A percentile compares a stretch with the other conserved stretches of the same genome.
phyloP scores from a whole-genome alignment of 768 basidiomycete species.

The Lentinula sp. region DNA sequence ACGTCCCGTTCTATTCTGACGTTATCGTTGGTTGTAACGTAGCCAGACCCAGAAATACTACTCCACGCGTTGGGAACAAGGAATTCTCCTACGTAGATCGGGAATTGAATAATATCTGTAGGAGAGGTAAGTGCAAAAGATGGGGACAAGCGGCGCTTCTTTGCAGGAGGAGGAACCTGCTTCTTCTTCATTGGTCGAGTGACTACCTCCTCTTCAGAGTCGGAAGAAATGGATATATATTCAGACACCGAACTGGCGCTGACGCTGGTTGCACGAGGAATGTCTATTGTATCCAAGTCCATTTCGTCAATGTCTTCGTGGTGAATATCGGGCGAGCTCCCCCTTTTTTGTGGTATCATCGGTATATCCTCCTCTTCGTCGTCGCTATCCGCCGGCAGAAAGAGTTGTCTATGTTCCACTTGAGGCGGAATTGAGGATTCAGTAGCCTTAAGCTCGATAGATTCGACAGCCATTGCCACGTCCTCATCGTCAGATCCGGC shows the following conservation, averaged over 20 bases:
- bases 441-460: constrained; percentile 7
- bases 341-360: background rate
- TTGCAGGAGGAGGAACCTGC: constrained; percentile 29
- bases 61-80: constrained; percentile 74
- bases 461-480: constrained; percentile 3
- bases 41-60: constrained; percentile 67
- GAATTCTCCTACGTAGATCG: constrained; percentile 59
- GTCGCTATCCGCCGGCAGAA: constrained; percentile 39
- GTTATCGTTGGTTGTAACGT: constrained; percentile 59
- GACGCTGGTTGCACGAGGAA: constrained; percentile 34
- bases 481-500: constrained; percentile 52
- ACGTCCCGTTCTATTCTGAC: constrained; percentile 53
- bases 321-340: constrained; percentile 22
- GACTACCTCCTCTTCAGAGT: constrained; percentile 11
- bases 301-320: constrained; percentile 21
- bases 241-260: constrained; percentile 28
- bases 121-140: constrained; percentile 13
- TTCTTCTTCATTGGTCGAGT: constrained; percentile 10
- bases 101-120: constrained; percentile 16
- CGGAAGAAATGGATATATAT: constrained; percentile 12
- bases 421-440: background rate
- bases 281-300: constrained; percentile 5
- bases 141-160: constrained; percentile 47
- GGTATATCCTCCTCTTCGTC: constrained; percentile 25
- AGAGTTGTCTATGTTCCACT: constrained; percentile 18